phyloP scores from a whole-genome alignment of 345 rosid genomes.

The Garcia nutans region DNA sequence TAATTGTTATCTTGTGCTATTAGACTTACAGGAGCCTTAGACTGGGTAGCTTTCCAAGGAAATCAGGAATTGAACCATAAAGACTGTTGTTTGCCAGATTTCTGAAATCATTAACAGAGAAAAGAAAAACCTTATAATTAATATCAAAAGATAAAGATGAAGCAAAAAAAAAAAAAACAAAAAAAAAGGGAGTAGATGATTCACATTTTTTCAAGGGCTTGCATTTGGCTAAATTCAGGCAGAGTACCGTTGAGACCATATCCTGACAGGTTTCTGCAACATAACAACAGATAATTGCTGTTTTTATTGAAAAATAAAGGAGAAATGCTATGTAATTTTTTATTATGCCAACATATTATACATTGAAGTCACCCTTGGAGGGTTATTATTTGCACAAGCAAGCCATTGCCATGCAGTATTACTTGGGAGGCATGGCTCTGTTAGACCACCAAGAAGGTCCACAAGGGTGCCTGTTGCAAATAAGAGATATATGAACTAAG shows the following conservation, averaged over 20 bases:
- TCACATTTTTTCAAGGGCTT: background rate
- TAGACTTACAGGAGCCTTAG: background rate
- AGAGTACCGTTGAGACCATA: background rate
- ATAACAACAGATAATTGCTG: background rate
- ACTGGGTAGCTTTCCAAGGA: conserved; percentile 5
- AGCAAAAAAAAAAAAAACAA: no score
- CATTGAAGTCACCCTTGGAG: conserved; percentile 3
- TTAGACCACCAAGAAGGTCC: no score
- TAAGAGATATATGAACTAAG: no score
- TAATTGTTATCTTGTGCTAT: background rate
- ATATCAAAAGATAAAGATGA: no score
- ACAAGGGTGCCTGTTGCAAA: no score
- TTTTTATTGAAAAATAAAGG: no score
- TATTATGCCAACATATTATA: background rate
- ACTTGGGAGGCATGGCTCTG: conserved; percentile 1
- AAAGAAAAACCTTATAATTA: background rate
- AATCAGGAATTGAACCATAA: background rate
- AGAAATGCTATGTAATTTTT: no score
- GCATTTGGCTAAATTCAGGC: background rate
- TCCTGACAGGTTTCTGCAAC: background rate
- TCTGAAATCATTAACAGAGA: background rate
- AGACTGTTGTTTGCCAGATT: background rate
- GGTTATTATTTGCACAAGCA: background rate
- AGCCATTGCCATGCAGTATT: conserved; percentile 4
- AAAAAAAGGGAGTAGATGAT: no score